phyloP scores from a whole-genome alignment of 2,329 filamentous ascomycete species.

The Scolecobasidium constrictum region DNA sequence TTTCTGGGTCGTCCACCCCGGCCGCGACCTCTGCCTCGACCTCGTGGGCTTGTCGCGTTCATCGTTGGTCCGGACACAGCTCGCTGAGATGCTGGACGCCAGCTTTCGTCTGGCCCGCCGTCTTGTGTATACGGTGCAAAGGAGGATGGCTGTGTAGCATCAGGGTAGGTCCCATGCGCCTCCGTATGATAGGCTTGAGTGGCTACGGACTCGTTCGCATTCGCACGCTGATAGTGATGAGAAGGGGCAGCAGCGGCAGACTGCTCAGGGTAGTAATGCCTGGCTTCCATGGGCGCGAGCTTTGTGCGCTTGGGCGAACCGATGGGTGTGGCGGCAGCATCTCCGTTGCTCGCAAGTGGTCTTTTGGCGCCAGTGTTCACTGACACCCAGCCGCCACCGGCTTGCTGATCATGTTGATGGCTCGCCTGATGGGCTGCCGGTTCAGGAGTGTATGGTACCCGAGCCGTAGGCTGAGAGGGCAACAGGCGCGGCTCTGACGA shows the following conservation, averaged over 20 bases:
- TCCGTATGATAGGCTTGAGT: conserved; percentile 1
- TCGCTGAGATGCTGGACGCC: conserved; percentile 8
- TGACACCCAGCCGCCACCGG: conserved; percentile 8
- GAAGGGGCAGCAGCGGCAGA: not conserved
- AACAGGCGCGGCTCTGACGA: not conserved
- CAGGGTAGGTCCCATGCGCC: conserved; percentile 4
- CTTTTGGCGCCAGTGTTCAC: conserved; percentile 10
- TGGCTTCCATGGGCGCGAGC: conserved; percentile 11
- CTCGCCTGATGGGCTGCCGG: not conserved
- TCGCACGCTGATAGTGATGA: conserved; percentile 5
- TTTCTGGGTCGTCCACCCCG: conserved; percentile 28
- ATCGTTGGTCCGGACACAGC: not conserved
- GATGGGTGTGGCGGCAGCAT: conserved; percentile 4
- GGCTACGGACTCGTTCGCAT: conserved; percentile 4
- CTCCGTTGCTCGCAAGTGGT: conserved; percentile 3
- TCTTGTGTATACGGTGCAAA: conserved; percentile 8
- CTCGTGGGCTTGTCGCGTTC: conserved; percentile 4
- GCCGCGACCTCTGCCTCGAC: conserved; percentile 23
- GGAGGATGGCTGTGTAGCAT: conserved; percentile 3
- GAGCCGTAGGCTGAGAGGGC: not conserved
- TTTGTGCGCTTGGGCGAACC: conserved; percentile 12
- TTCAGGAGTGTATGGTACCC: not conserved
- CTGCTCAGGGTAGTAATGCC: conserved; percentile 6
- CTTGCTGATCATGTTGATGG: not conserved
- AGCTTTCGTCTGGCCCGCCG: conserved; percentile 6